phyloP scores from a whole-genome alignment of 805 yeast genomes.

The Pichia exigua region DNA sequence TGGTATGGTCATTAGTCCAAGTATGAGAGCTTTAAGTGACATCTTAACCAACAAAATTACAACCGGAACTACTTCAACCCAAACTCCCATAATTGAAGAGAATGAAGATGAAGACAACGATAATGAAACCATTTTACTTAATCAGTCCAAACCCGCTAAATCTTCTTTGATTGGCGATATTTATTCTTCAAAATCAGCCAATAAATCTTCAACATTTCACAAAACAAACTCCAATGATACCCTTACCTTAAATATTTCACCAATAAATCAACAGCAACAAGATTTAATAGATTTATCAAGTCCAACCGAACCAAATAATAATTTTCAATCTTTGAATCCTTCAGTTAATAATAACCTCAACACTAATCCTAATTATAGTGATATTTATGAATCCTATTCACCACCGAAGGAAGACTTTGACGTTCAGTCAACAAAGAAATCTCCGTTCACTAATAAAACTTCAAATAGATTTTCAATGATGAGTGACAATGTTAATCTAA shows the following conservation, averaged over 20 bases:
- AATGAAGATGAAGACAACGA: conserved; percentile 7
- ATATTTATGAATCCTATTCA: conserved; percentile 11
- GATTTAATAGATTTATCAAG: conserved; percentile 27
- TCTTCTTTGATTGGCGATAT: conserved; percentile 5
- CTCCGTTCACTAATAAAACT: neutral
- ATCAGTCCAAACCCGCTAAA: neutral
- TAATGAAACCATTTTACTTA: neutral
- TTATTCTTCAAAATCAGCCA: neutral
- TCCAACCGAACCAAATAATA: conserved; percentile 12
- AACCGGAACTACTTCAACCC: neutral
- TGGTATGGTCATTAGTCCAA: conserved; percentile 30
- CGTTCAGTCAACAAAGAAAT: neutral
- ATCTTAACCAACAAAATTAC: conserved; percentile 24
- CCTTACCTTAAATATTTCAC: conserved; percentile 7
- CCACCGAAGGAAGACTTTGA: neutral
- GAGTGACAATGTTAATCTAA: conserved; percentile 21
- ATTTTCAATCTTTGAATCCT: conserved; percentile 1
- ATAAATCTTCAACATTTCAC: conserved; percentile 20
- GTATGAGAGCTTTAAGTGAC: conserved; percentile 28
- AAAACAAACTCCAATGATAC: conserved; percentile 25
- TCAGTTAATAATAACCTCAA: neutral
- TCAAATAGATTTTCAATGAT: conserved; percentile 11
- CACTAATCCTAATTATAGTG: conserved; percentile 6
- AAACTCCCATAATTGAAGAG: conserved; percentile 8
- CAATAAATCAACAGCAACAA: conserved; percentile 9